Evolutionary conservation across 208 protist genomes (phyloP).

Genomic region (Acanthamoeba royreba): DNA sequence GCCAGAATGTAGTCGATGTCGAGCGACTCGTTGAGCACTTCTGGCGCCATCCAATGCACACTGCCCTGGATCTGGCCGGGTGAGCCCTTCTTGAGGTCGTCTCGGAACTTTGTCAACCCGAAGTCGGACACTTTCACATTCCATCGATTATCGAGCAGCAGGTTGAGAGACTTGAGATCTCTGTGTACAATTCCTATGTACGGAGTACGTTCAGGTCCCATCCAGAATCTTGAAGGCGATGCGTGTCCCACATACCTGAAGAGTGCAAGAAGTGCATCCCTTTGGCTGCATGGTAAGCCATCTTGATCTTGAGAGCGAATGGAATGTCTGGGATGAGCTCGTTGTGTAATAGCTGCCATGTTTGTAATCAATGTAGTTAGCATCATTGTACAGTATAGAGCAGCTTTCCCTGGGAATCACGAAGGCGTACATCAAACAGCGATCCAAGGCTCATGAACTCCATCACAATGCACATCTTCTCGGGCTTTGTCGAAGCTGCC

Average conservation of each 20-base stretch:
- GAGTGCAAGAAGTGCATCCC: conserved; percentile 30
- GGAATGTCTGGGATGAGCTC: not conserved
- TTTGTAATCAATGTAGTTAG: too few species aligned
- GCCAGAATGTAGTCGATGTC: not conserved
- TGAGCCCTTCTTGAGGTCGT: conserved; percentile 2
- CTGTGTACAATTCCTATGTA: not conserved
- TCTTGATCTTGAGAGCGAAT: not conserved
- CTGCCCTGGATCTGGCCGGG: not conserved
- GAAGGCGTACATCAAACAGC: not conserved
- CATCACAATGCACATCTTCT: not conserved
- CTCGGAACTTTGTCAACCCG: conserved; percentile 36
- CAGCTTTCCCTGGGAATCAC: too few species aligned
- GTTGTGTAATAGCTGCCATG: not conserved
- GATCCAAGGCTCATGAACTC: not conserved
- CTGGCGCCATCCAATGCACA: not conserved
- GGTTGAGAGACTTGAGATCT: conserved; percentile 12
- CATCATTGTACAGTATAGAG: too few species aligned
- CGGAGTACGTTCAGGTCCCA: too few species aligned
- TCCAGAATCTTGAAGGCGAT: too few species aligned
- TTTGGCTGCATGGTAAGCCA: not conserved
- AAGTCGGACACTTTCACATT: conserved; percentile 37
- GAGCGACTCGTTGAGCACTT: not conserved
- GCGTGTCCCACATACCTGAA: too few species aligned
- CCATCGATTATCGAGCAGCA: conserved; percentile 17
- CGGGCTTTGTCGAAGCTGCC: not conserved